Percentiles rank a stretch among this genome's conserved stretches.
These are phyloP conservation scores for Ophiostoma montium DNA, from an alignment of 2,329 filamentous ascomycete genomes.

Conservation along the genomic window DNA sequence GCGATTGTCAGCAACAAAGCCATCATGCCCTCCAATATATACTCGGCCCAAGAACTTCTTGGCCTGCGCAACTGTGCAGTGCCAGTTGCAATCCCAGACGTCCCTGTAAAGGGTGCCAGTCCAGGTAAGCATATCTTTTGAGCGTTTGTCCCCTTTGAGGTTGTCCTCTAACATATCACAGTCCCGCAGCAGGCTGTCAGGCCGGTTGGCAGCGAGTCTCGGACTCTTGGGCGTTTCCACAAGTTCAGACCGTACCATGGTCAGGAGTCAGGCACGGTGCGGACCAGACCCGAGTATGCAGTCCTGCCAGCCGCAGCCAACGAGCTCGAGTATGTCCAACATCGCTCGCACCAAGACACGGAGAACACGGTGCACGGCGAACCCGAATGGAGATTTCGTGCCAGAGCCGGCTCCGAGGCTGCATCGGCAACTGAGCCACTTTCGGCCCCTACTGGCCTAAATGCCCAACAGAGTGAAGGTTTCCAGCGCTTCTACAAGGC, in stretches of 20 bases:
- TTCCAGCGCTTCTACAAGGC: slow-evolving; percentile 55
- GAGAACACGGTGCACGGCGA: slow-evolving; percentile 13
- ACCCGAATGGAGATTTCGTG: slow-evolving; percentile 19
- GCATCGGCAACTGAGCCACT: slow-evolving; percentile 34
- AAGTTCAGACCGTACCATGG: slow-evolving; percentile 7
- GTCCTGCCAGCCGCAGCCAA: slow-evolving; percentile 19
- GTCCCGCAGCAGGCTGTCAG: background rate
- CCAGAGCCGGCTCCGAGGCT: slow-evolving; percentile 32
- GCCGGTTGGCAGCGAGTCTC: slow-evolving; percentile 1
- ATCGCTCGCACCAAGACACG: slow-evolving; percentile 12
- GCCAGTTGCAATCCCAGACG: slow-evolving; percentile 1
- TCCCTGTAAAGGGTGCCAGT: slow-evolving; percentile 6
- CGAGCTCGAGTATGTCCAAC: slow-evolving; percentile 18
- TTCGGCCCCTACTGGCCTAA: slow-evolving; percentile 36
- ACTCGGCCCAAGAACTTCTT: slow-evolving; percentile 13
- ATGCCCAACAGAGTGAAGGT: slow-evolving; percentile 46
- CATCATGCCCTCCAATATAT: slow-evolving; percentile 11
- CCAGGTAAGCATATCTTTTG: slow-evolving; percentile 8
- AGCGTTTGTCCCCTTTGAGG: background rate
- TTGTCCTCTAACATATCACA: background rate
- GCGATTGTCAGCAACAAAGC: slow-evolving; percentile 8
- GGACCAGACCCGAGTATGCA: slow-evolving; percentile 20
- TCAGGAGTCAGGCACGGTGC: background rate
- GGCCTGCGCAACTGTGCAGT: slow-evolving; percentile 7
- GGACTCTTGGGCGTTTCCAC: slow-evolving; percentile 7